Evolutionary conservation across 1,284 basidiomycete genomes (phyloP), one percentile per base, ranked within the genome.

Genomic region (Cerioporus squamosus): DNA sequence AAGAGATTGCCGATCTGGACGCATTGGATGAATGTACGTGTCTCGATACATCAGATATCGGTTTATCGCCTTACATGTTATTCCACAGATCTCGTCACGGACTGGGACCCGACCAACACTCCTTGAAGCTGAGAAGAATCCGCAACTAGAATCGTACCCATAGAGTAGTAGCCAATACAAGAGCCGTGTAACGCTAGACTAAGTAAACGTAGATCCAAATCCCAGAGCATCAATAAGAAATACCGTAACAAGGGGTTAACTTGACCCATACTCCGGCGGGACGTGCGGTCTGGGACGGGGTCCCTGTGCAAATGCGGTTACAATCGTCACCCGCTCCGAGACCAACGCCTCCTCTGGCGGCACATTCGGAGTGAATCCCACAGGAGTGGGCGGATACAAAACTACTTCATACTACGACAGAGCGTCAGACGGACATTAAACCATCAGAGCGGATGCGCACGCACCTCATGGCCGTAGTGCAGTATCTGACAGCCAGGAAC

Each of bases 1-100:
- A 81, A 17, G 86, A 88, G 56, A 76, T 91, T 51, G 57, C 58
- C 1, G 69, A 71, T 24, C 70, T 89, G n/a, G 81, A 86, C 63
- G 67, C 62, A 5, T 71, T 88, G n/a, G 81, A 89, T 66, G 80
- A 86, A 77, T 77, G 85, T 78, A 38, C 44, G 40, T 50, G 26
- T 23, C 15, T 29, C 18, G 24, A 38, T n/a, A 18, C 23, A 31
- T 42, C 17, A 23, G 15, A 9, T n/a, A 8, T 17, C 9, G 22
- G 23, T 50, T n/a, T 29, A 7, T 26, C 56, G 42, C 53, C 22
- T 48, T 7, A 38, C 45, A 5, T 18, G 29, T 5, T n/a, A 24
- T 12, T 48, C 26, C 14, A n/a, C 44, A 82, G 80, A 72, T 22
- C 70, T 83, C 22, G 74, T 81, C 8, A 82, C 80, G 22, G 81